A percentile compares a stretch with the other conserved stretches of the same genome.
Evolutionary conservation across 345 rosid genomes (phyloP).

Genomic region (Brassica cretica): DNA sequence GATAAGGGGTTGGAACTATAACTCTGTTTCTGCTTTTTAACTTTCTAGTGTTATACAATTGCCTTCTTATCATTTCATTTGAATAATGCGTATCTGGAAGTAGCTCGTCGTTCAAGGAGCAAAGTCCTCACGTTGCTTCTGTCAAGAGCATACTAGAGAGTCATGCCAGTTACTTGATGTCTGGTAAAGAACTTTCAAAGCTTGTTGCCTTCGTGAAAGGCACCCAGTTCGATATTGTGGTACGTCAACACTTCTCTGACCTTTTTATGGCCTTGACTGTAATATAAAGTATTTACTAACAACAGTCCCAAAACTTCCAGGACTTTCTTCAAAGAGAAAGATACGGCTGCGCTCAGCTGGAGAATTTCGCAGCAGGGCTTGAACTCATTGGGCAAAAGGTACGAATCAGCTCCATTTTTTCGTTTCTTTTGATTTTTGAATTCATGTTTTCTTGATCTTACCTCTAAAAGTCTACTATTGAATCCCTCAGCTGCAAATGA

Average conservation of each 20-base stretch:
- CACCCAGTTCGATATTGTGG: conserved; percentile 98
- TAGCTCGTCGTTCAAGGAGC: conserved; percentile 81
- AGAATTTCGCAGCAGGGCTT: conserved; percentile 89
- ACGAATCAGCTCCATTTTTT: not conserved
- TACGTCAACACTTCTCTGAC: conserved; percentile 41
- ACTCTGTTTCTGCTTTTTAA: not conserved
- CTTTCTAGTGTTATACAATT: not conserved
- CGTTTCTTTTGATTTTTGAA: not conserved
- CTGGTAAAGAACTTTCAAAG: conserved; percentile 95
- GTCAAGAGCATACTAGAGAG: conserved; percentile 89
- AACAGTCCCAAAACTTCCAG: conserved; percentile 48
- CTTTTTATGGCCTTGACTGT: conserved; percentile 2
- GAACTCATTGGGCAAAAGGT: conserved; percentile 91
- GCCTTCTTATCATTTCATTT: conserved; percentile 13
- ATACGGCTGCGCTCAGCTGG: conserved; percentile 79
- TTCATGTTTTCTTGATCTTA: not conserved
- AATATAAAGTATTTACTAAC: conserved; percentile 5
- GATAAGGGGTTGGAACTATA: conserved; percentile 63
- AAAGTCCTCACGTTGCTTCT: conserved; percentile 83
- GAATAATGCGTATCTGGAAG: conserved; percentile 24
- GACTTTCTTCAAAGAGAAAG: conserved; percentile 96
- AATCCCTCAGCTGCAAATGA: conserved; percentile 84
- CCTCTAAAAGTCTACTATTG: conserved; percentile 3
- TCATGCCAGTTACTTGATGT: conserved; percentile 97
- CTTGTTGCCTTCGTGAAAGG: conserved; percentile 99